Evolutionary conservation across 495 filamentous ascomycete genomes (phyloP).

Genomic region (Xylaria flabelliformis): DNA sequence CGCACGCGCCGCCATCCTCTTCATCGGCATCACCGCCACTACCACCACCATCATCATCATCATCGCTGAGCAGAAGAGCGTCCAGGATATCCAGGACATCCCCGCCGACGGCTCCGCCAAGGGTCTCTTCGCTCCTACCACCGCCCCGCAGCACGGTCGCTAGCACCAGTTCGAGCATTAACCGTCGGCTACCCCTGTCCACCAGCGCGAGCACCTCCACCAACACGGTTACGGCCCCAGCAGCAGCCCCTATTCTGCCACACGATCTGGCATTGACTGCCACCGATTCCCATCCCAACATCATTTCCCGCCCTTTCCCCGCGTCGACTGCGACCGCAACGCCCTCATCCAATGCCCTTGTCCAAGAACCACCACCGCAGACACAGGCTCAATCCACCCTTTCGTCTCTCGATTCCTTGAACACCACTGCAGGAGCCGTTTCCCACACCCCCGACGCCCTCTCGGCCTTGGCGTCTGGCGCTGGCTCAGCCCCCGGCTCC

Average conservation of each 20-base stretch:
- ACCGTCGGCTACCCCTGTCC: constrained; percentile 13
- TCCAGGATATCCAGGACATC: background rate
- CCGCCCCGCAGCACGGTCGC: constrained; percentile 22
- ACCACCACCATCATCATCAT: background rate
- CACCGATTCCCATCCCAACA: constrained; percentile 23
- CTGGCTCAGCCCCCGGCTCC: constrained; percentile 11
- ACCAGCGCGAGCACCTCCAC: background rate
- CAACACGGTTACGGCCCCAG: background rate
- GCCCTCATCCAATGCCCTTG: constrained; percentile 42
- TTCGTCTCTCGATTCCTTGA: constrained; percentile 39
- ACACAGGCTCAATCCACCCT: constrained; percentile 40
- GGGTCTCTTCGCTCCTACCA: constrained; percentile 24
- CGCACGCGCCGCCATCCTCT: background rate
- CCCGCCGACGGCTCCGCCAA: constrained; percentile 16
- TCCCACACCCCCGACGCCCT: constrained; percentile 35
- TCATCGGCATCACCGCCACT: background rate
- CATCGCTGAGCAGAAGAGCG: background rate
- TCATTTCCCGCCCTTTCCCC: constrained; percentile 28
- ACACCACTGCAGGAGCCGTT: constrained; percentile 32
- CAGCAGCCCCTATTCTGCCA: constrained; percentile 25
- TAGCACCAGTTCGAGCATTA: constrained; percentile 13
- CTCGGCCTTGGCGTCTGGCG: constrained; percentile 27
- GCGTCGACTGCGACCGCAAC: constrained; percentile 23
- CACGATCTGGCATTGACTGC: background rate
- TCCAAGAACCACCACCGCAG: constrained; percentile 26